Evolutionary conservation across 2,329 filamentous ascomycete genomes (phyloP), one percentile per base, ranked within the genome.

Genomic region (Rutstroemia sp.): DNA sequence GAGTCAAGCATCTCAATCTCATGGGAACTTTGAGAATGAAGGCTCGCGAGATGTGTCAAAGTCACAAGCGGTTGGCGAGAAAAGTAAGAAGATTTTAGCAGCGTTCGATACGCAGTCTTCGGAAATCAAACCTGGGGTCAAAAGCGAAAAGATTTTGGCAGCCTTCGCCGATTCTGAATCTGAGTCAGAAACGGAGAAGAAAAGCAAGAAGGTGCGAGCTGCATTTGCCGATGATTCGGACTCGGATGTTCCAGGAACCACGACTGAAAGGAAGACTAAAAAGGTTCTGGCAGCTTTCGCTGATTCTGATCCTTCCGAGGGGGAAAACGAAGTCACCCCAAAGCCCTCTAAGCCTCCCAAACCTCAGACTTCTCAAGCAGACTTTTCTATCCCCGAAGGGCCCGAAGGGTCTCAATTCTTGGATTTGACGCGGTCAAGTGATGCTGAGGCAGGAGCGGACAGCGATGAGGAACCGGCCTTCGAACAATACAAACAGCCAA

Each of bases 351-450:
- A 56, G n/a, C 17, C 38, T 50, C 27, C 19, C 12, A 48, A 39
- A 12, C 39, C 54, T 42, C 34, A 16, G 5, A 9, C 60, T 41
- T 61, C 65, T n/a, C 71, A 71, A 37, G 58, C 44, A 14, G 10
- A 39, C 41, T 17, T 16, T 21, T 14, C 34, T 8, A 14, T n/a
- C 14, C 58, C 27, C 54, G 72, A 30, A 2, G 71, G 71, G 5
- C 58, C 27, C 54, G 72, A 30, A 2, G 71, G 71, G 5, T 70
- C 70, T 0, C 73, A 74, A 48, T 64, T 75, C 4, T 50, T 55
- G 53, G 71, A 73, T 50, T 60, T 75, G 21, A 66, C 65, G 1
- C n/a, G 61, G 17, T 63, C 60, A 7, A 67, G 62, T 27, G 63
- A 66, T 54, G 25, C 47, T 21, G 64, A 66, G 8, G 46, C 52